phyloP scores from a whole-genome alignment of 2,329 filamentous ascomycete species.

The Calonectria fujianensis region DNA sequence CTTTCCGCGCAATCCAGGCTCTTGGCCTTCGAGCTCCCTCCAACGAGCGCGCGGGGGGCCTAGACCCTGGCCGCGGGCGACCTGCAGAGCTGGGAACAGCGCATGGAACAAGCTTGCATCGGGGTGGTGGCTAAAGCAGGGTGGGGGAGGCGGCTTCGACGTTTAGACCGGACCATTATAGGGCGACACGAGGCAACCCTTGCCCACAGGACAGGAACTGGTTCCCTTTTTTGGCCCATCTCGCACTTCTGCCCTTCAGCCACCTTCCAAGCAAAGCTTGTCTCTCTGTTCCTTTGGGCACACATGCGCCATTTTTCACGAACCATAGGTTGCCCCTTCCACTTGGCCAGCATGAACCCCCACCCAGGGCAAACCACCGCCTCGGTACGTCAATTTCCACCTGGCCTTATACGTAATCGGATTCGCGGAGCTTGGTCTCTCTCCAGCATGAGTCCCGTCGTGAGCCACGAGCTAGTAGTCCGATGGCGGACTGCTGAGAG shows the following conservation, averaged over 20 bases:
- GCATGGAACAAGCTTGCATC: slow-evolving; percentile 21
- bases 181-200: neutral
- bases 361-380: slow-evolving; percentile 31
- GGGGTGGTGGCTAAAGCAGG: neutral
- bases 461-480: slow-evolving; percentile 19
- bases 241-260: slow-evolving; percentile 11
- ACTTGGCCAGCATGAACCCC: slow-evolving; percentile 29
- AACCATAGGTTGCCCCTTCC: neutral
- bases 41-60: neutral
- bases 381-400: slow-evolving; percentile 32
- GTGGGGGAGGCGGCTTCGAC: slow-evolving; percentile 11
- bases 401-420: slow-evolving; percentile 51
- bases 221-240: slow-evolving; percentile 1
- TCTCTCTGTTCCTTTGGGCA: slow-evolving; percentile 5
- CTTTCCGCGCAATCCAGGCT: neutral
- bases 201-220: slow-evolving; percentile 2
- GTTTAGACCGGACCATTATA: neutral
- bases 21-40: neutral
- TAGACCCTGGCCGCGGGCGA: neutral
- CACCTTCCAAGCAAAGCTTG: slow-evolving; percentile 19
- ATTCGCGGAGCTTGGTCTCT: slow-evolving; percentile 40
- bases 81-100: slow-evolving; percentile 8
- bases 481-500: slow-evolving; percentile 44
- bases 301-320: slow-evolving; percentile 22
- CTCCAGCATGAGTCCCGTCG: slow-evolving; percentile 4